Percentiles rank a stretch among this genome's conserved stretches.
phyloP scores from a whole-genome alignment of 257 asterid species.

The Marsdenia floribunda region DNA sequence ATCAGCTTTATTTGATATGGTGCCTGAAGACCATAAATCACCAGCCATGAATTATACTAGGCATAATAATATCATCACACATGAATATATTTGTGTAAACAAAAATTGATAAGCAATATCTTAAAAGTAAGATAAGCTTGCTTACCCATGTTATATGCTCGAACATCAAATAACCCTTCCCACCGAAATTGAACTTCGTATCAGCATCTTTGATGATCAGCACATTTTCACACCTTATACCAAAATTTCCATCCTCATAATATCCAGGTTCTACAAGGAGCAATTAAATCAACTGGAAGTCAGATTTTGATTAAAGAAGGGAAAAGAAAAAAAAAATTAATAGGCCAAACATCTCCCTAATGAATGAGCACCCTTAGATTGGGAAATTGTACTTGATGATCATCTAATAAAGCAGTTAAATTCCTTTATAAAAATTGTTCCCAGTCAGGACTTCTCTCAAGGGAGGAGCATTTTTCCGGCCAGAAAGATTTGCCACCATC shows the following conservation, averaged over 20 bases:
- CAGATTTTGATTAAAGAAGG: not conserved
- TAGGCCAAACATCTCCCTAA: not conserved
- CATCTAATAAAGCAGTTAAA: not conserved
- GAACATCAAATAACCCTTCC: slow-evolving; percentile 66
- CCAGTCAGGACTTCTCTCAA: not conserved
- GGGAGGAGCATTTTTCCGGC: not conserved
- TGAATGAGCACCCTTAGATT: not conserved
- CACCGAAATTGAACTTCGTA: slow-evolving; percentile 86
- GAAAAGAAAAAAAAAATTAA: no score
- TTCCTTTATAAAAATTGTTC: not conserved
- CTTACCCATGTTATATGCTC: slow-evolving; percentile 96
- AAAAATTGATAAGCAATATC: not conserved
- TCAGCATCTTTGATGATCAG: slow-evolving; percentile 76
- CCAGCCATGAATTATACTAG: not conserved
- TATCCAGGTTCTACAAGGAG: slow-evolving; percentile 84
- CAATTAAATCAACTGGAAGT: slow-evolving; percentile 8
- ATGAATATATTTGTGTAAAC: not conserved
- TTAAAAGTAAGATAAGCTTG: not conserved
- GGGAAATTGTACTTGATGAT: not conserved
- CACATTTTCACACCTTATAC: slow-evolving; percentile 92
- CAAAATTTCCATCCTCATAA: slow-evolving; percentile 94
- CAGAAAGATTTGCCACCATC: no score
- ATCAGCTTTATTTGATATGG: slow-evolving; percentile 84
- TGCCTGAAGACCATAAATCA: slow-evolving; percentile 43
- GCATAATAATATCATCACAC: not conserved